Evolutionary conservation across 352 stramenopile species (phyloP), one percentile per base, ranked within the genome.

Genomic region (Aphanomyces invadans): DNA sequence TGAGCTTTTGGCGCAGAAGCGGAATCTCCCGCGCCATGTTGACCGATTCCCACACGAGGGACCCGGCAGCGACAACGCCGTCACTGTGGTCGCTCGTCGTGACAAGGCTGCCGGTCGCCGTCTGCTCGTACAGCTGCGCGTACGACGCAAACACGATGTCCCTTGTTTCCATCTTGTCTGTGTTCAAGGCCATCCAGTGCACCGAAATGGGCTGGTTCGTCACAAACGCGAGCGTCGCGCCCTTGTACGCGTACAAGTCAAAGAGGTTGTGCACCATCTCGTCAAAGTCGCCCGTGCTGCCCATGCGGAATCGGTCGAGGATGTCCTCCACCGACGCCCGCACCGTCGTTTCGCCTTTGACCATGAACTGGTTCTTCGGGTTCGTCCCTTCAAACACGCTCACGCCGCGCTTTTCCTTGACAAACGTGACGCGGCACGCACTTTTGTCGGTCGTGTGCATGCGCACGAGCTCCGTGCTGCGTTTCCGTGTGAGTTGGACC

Each of bases 131-230:
- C 11, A 54, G 26, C 28, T 53, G 59, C 15, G 38, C 29, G 17
- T n/a, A 28, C 28, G 59, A 65, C n/a, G 59, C 59, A 53, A 65
- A 65, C 1, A 59, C 59, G 25, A 65, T 17, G 42, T 65, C 59
- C 10, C 59, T 21, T 4, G 59, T 49, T 38, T 65, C 59, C 2
- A 55, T 33, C 42, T 65, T 65, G 31, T 65, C 59, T 25, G 59
- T 65, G 59, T 65, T 65, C n/a, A 65, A 36, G 9, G 36, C 11
- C 59, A 65, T 65, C 59, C 59, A 65, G 31, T 65, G 59, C n/a
- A 65, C 59, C 3, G 42, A 25, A 3, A 65, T 65, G n/a, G 59
- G 59, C 0, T 56, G 33, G 15, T n/a, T 26, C 5, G 59, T 2
- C 17, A 44, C 33, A n/a, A 25, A 49, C 19, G 59, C 32, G 5